Evolutionary conservation across 148 eudicot species (phyloP), one percentile per base, ranked within the genome.

Genomic region (Talinum fruticosum): DNA sequence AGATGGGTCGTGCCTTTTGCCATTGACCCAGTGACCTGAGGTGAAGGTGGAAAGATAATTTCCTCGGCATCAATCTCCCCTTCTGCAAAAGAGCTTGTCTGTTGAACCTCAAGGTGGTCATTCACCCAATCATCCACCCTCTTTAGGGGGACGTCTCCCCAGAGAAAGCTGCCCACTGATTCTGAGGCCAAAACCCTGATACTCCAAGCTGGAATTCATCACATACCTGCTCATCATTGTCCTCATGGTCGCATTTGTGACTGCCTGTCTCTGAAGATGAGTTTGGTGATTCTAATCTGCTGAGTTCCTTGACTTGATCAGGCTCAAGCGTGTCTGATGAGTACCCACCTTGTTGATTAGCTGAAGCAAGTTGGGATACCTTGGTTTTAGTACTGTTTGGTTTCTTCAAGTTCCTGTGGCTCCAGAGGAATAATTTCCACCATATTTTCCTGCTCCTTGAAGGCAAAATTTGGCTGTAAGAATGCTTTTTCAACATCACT

Each of bases 361-460:
- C 73, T 45, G 80, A 68, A 75, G 76, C 85, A 19, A 76, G 70
- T 15, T 76, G 77, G 29, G 77, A n/a, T 18, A 76, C 79, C 57
- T 61, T 84, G 8, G 79, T 78, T 80, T 81, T 83, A 59, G 64
- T n/a, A 59, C 18, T 24, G 64, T 29, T 59, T 74, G 90, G 80
- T 53, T 45, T 79, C 18, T 86, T 92, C 75, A 87, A 45, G 81
- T 94, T 94, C 76, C 98, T 89, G 69, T 92, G 97, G 84, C 96
- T 92, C 98, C 98, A 94, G 5, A 92, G 88, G 82, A 94, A 89
- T 82, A 92, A 82, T 80, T 90, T 92, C 97, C 98, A 94, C 98
- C 98, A 90, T 71, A 94, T 79, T 80, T 67, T 89, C 86, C 90
- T 86, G 80, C 93, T 90, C 66, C 88, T 83, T 0, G 98, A 92